Evolutionary conservation across 2,329 filamentous ascomycete genomes (phyloP).

Genomic region (Fusarium setosum): DNA sequence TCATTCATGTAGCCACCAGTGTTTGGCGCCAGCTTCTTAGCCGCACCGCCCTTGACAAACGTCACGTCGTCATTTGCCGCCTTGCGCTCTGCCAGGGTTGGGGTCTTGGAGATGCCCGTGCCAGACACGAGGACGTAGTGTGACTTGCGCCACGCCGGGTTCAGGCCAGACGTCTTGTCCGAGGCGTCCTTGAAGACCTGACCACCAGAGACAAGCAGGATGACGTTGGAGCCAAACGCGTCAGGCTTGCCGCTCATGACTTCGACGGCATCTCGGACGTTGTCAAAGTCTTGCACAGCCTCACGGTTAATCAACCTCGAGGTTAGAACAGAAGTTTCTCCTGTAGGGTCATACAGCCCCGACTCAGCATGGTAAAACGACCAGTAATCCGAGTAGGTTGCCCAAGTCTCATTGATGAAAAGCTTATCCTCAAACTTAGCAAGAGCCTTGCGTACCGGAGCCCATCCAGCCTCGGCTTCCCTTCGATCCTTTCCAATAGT

Average conservation of each 20-base stretch:
- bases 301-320: slow-evolving; percentile 19
- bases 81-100: neutral
- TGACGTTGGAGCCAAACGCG: slow-evolving; percentile 12
- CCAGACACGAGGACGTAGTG: slow-evolving; percentile 13
- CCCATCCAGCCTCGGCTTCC: slow-evolving; percentile 22
- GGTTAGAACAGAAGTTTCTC: slow-evolving; percentile 13
- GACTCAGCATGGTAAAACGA: slow-evolving; percentile 24
- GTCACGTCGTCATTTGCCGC: slow-evolving; percentile 12
- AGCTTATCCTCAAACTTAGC: slow-evolving; percentile 20
- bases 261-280: slow-evolving; percentile 11
- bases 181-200: slow-evolving; percentile 27
- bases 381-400: slow-evolving; percentile 26
- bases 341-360: slow-evolving; percentile 8
- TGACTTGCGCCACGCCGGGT: slow-evolving; percentile 23
- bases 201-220: slow-evolving; percentile 19
- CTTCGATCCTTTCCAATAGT: neutral
- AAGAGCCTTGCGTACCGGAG: slow-evolving; percentile 3
- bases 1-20: slow-evolving; percentile 28
- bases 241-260: slow-evolving; percentile 25
- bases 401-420: slow-evolving; percentile 25
- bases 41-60: slow-evolving; percentile 18
- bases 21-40: slow-evolving; percentile 24
- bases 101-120: neutral
- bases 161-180: slow-evolving; percentile 11
- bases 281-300: neutral